Conservation (phyloP, 441 rosid genomes). For the Pelargonium australe region DNA sequence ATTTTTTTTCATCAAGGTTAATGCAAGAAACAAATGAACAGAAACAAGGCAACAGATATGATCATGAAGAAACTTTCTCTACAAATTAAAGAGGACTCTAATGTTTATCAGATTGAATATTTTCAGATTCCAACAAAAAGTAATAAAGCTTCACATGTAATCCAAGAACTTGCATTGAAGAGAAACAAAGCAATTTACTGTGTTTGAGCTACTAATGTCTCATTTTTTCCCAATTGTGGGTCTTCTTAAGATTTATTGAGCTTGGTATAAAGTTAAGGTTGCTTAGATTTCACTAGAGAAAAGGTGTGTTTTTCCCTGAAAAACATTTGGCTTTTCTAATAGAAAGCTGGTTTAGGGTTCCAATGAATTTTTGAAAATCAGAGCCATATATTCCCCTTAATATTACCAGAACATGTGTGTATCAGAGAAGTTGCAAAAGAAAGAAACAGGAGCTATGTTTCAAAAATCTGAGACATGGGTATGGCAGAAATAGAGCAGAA, state of each 20-base stretch:
- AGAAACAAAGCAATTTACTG: too few relatives aligned
- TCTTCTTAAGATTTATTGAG: too few relatives aligned
- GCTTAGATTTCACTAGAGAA: too few relatives aligned
- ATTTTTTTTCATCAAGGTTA: too few relatives aligned
- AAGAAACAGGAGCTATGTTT: background rate
- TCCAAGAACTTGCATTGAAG: background rate
- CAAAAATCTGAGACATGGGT: background rate
- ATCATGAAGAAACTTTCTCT: background rate
- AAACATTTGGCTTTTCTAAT: too few relatives aligned
- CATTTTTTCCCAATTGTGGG: background rate
- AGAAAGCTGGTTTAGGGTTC: background rate
- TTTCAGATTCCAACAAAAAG: too few relatives aligned
- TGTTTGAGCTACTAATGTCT: background rate
- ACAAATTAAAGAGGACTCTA: background rate
- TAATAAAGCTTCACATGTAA: background rate
- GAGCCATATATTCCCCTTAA: too few relatives aligned
- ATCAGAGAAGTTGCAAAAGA: background rate
- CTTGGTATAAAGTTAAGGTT: too few relatives aligned
- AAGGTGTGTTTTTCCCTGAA: too few relatives aligned
- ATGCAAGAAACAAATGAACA: too few relatives aligned
- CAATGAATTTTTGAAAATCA: background rate
- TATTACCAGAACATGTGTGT: background rate
- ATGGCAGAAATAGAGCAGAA: slow-evolving; percentile 3
- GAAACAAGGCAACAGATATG: too few relatives aligned
- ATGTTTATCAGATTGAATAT: too few relatives aligned